Evolutionary conservation across 495 filamentous ascomycete species (phyloP).

Genomic region (Podospora bellae-mahoneyi): DNA sequence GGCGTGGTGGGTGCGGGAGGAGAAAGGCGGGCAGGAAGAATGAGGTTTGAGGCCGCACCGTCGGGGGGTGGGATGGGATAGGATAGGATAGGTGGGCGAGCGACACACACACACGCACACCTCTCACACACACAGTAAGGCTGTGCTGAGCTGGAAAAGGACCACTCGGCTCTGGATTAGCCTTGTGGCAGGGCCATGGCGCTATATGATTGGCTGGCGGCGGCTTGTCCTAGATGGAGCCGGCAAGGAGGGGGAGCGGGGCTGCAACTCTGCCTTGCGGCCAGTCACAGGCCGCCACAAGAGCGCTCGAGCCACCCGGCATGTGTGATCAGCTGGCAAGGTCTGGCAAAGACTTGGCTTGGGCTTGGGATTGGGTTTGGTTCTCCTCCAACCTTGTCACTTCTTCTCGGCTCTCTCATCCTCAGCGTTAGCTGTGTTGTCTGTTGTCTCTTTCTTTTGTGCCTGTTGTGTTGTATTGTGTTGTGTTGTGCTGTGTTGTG

Average conservation of each 20-base stretch:
- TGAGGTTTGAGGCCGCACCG: slow-evolving; percentile 24
- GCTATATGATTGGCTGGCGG: slow-evolving; percentile 22
- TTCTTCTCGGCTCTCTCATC: neutral
- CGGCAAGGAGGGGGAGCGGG: slow-evolving; percentile 23
- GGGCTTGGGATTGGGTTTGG: neutral
- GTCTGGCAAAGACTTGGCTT: slow-evolving; percentile 11
- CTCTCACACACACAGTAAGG: slow-evolving; percentile 24
- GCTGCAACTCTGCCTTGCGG: slow-evolving; percentile 21
- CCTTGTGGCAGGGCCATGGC: slow-evolving; percentile 32
- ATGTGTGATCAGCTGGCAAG: slow-evolving; percentile 16
- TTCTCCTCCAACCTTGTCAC: too few relatives aligned
- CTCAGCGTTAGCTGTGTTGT: neutral
- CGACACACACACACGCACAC: neutral
- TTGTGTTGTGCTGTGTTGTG: too few relatives aligned
- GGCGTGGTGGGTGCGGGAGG: neutral
- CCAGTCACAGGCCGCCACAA: slow-evolving; percentile 23
- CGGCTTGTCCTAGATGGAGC: slow-evolving; percentile 7
- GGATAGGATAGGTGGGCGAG: neutral
- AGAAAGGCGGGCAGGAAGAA: slow-evolving; percentile 7
- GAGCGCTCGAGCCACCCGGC: slow-evolving; percentile 20
- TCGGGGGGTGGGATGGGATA: slow-evolving; percentile 8
- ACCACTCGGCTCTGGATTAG: slow-evolving; percentile 36
- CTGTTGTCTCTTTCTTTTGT: too few relatives aligned
- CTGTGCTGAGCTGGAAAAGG: slow-evolving; percentile 31
- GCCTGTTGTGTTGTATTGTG: too few relatives aligned